Evolutionary conservation across 352 stramenopile genomes (phyloP), one percentile per base, ranked within the genome.

Genomic region (Pythium monospermum): DNA sequence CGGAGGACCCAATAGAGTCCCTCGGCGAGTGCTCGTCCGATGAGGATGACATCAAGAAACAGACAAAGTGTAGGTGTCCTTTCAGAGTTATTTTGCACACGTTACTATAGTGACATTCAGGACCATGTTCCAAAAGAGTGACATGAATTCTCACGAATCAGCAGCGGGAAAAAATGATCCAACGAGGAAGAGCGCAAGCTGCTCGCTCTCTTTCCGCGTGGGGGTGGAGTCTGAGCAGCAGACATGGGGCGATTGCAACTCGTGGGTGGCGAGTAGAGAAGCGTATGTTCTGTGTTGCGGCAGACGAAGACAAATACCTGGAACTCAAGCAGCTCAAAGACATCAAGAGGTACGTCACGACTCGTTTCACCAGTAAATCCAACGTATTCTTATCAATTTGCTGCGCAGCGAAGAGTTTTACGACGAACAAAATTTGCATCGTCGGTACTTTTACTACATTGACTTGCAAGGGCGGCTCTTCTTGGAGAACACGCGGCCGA

Each of bases 371-470:
- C n/a, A n/a, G n/a, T n/a, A n/a, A n/a, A n/a, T n/a, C n/a, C n/a
- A n/a, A n/a, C n/a, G n/a, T n/a, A n/a, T n/a, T n/a, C n/a, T n/a
- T n/a, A n/a, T n/a, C 38, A 41, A 38, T 27, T 61, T 39, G 2
- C 19, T 35, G 15, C 28, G 8, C 39, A 92, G 81, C 46, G 66
- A 86, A 37, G 69, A 61, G 26, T 92, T 92, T 32, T 92, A 92
- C 45, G 77, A 88, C n/a, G 23, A 42, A 25, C 79, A 92, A 31
- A 73, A 57, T 15, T 50, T 76, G 8, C 62, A 77, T 22, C 71
- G 77, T 30, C 62, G 75, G 43, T 92, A 92, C 45, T 92, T 92
- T 63, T 92, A 92, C 58, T 88, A 91, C 57, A 68, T 92, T 37
- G 82, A 92, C 49, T 57, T 92, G 22, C 82, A 92, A 64, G 82